These are phyloP conservation scores for Phytophthora agathidicida DNA, from an alignment of 352 stramenopile species.

Conservation along the genomic window DNA sequence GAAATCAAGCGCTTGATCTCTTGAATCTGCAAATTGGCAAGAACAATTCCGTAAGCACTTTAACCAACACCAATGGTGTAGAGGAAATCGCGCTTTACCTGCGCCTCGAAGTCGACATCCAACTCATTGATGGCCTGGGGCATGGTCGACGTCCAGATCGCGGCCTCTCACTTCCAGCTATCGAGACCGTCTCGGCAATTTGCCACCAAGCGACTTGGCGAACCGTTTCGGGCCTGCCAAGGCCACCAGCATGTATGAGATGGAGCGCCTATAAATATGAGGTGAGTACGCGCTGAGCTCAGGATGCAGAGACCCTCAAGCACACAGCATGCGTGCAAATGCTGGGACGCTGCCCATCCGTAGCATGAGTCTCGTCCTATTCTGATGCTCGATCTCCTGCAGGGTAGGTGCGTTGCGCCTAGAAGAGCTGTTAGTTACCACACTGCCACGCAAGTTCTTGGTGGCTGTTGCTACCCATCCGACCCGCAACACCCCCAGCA, in stretches of 20 bases:
- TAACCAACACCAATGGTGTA: background rate
- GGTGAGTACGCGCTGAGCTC: too few relatives aligned
- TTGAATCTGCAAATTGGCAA: conserved; percentile 49
- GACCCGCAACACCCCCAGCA: too few relatives aligned
- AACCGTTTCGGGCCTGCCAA: conserved; percentile 18
- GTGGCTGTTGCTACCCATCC: too few relatives aligned
- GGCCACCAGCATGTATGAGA: conserved; percentile 10
- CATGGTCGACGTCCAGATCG: conserved; percentile 31
- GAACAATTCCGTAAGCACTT: conserved; percentile 4
- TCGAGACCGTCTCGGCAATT: conserved; percentile 8
- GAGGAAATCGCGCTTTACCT: too few relatives aligned
- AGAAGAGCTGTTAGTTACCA: too few relatives aligned
- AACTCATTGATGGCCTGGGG: conserved; percentile 67
- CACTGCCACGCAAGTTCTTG: too few relatives aligned
- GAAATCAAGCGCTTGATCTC: conserved; percentile 83
- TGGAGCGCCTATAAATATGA: conserved; percentile 9
- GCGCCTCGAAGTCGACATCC: conserved; percentile 72
- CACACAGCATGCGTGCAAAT: too few relatives aligned
- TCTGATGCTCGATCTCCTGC: background rate
- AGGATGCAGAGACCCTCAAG: too few relatives aligned
- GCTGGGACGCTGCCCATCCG: too few relatives aligned
- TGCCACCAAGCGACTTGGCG: background rate
- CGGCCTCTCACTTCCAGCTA: conserved; percentile 1
- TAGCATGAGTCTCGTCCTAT: too few relatives aligned
- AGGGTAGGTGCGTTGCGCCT: too few relatives aligned